These are phyloP conservation scores for Dactylellina cionopaga DNA, from an alignment of 2,329 filamentous ascomycete genomes.

Conservation along the genomic window DNA sequence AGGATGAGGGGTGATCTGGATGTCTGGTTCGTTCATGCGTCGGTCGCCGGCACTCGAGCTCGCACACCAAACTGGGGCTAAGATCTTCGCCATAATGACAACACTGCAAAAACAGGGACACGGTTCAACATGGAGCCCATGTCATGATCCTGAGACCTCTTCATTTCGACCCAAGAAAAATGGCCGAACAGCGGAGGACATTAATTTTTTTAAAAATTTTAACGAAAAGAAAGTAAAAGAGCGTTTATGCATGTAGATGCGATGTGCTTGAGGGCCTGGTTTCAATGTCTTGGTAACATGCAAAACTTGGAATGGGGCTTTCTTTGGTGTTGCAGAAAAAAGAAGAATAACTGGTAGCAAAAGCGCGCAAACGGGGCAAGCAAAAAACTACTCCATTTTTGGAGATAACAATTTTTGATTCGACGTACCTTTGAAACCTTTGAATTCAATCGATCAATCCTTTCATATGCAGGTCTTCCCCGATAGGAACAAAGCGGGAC, in stretches of 20 bases:
- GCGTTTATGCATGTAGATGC: too few species aligned
- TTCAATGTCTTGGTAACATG: too few species aligned
- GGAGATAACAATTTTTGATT: background rate
- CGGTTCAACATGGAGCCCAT: conserved; percentile 30
- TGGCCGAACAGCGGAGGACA: background rate
- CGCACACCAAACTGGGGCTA: conserved; percentile 13
- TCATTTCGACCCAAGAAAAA: background rate
- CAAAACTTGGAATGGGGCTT: too few species aligned
- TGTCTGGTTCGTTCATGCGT: conserved; percentile 33
- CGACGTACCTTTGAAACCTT: conserved; percentile 1
- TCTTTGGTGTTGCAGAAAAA: background rate
- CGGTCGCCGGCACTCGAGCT: conserved; percentile 38
- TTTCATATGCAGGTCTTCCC: conserved; percentile 4
- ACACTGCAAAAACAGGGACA: conserved; percentile 44
- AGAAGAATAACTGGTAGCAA: background rate
- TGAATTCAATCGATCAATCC: background rate
- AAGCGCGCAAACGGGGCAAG: too few species aligned
- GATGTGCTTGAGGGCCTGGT: too few species aligned
- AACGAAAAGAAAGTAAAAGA: background rate
- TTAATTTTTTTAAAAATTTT: background rate
- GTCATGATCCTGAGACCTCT: conserved; percentile 6
- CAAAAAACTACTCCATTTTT: background rate
- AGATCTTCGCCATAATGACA: conserved; percentile 49
- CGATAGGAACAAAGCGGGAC: conserved; percentile 49
- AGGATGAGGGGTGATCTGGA: conserved; percentile 7